Percentiles rank a stretch among this genome's conserved stretches.
These are phyloP conservation scores for Boletales sp. DNA, from an alignment of 768 basidiomycete species.

Conservation along the genomic window DNA sequence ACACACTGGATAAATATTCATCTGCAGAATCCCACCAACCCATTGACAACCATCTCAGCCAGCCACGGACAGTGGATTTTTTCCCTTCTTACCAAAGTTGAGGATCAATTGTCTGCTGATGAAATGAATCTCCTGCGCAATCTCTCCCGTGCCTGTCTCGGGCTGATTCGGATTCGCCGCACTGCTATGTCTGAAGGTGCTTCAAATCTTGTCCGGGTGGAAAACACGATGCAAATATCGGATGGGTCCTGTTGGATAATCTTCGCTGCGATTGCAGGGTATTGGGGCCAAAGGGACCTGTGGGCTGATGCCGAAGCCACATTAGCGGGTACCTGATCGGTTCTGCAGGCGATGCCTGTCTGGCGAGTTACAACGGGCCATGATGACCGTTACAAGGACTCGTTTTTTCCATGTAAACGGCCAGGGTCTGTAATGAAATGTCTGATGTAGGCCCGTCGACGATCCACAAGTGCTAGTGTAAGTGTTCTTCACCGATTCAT, in stretches of 20 bases:
- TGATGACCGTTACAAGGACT: background rate
- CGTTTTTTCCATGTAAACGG: constrained; percentile 5
- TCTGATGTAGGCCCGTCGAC: background rate
- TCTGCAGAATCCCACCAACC: constrained; percentile 40
- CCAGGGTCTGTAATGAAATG: background rate
- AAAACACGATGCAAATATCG: constrained; percentile 31
- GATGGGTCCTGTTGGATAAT: constrained; percentile 70
- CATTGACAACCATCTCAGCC: constrained; percentile 43
- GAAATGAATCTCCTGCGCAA: constrained; percentile 75
- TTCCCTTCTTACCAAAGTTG: constrained; percentile 63
- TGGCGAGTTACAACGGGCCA: background rate
- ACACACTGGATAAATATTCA: constrained; percentile 73
- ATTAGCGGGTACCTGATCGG: constrained; percentile 27
- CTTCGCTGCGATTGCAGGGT: constrained; percentile 54
- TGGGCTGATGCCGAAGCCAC: constrained; percentile 73
- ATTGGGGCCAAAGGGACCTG: constrained; percentile 80
- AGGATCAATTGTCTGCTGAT: constrained; percentile 66
- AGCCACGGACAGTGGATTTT: constrained; percentile 78
- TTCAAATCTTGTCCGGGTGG: background rate
- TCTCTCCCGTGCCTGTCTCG: constrained; percentile 68
- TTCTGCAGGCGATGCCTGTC: background rate
- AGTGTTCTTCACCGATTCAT: background rate
- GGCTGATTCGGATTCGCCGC: constrained; percentile 37
- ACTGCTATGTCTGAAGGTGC: constrained; percentile 3
- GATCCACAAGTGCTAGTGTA: background rate